Evolutionary conservation across 208 protist species (phyloP).

Genomic region (Crithidia expoeki): DNA sequence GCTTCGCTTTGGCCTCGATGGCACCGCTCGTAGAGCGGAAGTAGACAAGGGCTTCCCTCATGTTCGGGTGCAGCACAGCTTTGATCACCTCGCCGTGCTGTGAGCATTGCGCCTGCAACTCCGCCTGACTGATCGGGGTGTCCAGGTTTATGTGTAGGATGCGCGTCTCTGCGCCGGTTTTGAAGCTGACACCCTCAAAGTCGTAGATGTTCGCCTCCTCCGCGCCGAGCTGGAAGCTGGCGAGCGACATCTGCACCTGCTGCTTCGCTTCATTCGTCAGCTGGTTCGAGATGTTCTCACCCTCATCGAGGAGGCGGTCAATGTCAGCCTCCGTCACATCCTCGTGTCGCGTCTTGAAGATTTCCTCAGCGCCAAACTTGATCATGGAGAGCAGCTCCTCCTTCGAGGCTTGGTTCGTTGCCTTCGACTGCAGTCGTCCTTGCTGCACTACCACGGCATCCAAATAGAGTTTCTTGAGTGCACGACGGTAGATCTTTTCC

Average conservation of each 20-base stretch:
- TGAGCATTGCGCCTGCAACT: conserved; percentile 73
- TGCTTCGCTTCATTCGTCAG: conserved; percentile 86
- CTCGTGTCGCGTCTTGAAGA: conserved; percentile 93
- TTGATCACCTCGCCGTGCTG: conserved; percentile 76
- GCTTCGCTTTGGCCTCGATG: conserved; percentile 76
- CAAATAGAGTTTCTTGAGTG: conserved; percentile 97
- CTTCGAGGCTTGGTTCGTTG: conserved; percentile 70
- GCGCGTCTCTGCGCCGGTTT: conserved; percentile 65
- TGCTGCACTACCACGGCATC: conserved; percentile 99
- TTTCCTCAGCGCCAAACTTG: conserved; percentile 97
- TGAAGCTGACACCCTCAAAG: conserved; percentile 96
- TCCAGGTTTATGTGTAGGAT: conserved; percentile 72
- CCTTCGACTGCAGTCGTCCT: conserved; percentile 80
- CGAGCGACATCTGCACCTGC: conserved; percentile 87
- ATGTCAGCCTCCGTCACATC: conserved; percentile 98
- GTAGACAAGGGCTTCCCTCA: conserved; percentile 82
- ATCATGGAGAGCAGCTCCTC: conserved; percentile 98
- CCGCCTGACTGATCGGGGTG: conserved; percentile 59
- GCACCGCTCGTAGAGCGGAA: conserved; percentile 80
- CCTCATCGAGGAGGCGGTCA: conserved; percentile 94
- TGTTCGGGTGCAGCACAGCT: conserved; percentile 82
- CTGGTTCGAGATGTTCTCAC: conserved; percentile 85
- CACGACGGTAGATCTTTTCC: conserved; percentile 98
- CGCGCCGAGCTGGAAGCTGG: conserved; percentile 94
- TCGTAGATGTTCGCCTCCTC: conserved; percentile 95